A percentile compares a stretch with the other conserved stretches of the same genome.
These are phyloP conservation scores for Axilococcus clingmanii DNA, from an alignment of 139 green algal genomes.

Conservation along the genomic window DNA sequence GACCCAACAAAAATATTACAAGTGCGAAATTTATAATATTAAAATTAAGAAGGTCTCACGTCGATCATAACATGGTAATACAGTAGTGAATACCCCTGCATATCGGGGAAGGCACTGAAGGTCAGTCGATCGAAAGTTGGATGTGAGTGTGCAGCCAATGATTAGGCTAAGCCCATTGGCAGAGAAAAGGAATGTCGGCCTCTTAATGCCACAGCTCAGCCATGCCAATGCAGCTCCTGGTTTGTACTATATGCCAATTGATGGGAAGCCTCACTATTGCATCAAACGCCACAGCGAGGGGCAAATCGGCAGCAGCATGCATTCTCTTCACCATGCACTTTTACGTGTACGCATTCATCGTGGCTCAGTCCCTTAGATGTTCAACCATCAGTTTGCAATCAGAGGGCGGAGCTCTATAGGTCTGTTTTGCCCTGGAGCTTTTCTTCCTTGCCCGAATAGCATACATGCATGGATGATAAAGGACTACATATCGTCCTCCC, in stretches of 20 bases:
- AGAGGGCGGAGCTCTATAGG: slow-evolving; percentile 2
- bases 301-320: slow-evolving; percentile 1
- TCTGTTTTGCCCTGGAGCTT: slow-evolving; percentile 1
- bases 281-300: slow-evolving; percentile 1
- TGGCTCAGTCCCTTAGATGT: slow-evolving; percentile 10
- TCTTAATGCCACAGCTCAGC: slow-evolving; percentile 2
- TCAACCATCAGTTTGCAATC: slow-evolving; percentile 2
- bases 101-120: too few species aligned
- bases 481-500: too few species aligned
- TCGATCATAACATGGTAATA: too few species aligned
- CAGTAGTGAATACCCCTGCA: too few species aligned
- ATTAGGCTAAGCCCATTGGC: neutral
- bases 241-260: slow-evolving; percentile 3
- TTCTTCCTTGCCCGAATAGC: slow-evolving; percentile 2
- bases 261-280: slow-evolving; percentile 9
- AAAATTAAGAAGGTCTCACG: too few species aligned
- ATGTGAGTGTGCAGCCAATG: neutral
- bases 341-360: too few species aligned
- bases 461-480: neutral
- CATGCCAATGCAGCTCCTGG: slow-evolving; percentile 1
- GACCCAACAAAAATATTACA: too few species aligned
- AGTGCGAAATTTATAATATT: too few species aligned
- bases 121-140: too few species aligned
- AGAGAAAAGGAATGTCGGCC: neutral
- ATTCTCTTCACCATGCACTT: too few species aligned